Conservation (phyloP, 1,139 yeast genomes). For the Yarrowia galli region DNA sequence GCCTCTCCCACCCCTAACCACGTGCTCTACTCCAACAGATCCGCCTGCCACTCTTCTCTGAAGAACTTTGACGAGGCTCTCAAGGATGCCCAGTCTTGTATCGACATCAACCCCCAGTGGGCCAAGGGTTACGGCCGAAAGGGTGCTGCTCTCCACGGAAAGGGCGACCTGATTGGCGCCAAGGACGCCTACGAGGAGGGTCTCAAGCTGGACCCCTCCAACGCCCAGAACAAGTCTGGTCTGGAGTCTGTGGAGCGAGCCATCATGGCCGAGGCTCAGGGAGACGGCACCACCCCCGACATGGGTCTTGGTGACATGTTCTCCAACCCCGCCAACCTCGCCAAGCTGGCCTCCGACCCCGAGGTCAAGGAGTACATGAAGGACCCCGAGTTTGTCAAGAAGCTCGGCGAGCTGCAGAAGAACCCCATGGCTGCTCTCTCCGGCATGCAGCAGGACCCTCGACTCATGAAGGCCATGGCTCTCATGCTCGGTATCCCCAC, state of each 20-base stretch:
- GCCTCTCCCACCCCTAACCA: conserved; percentile 85
- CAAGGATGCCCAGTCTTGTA: conserved; percentile 83
- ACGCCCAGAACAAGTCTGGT: conserved; percentile 89
- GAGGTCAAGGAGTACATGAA: conserved; percentile 86
- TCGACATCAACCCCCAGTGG: conserved; percentile 81
- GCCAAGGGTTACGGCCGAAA: conserved; percentile 94
- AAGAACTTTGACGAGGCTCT: conserved; percentile 77
- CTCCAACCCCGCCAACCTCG: conserved; percentile 78
- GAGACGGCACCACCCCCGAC: conserved; percentile 64
- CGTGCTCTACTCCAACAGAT: conserved; percentile 89
- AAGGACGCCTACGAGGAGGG: conserved; percentile 78
- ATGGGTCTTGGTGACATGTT: conserved; percentile 80
- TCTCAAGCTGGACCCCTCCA: conserved; percentile 77
- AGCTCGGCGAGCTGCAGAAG: conserved; percentile 67
- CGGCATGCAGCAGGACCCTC: conserved; percentile 76
- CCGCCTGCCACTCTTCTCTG: conserved; percentile 88
- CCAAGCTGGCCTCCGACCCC: conserved; percentile 80
- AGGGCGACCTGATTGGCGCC: conserved; percentile 67
- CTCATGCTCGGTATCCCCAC: conserved; percentile 78
- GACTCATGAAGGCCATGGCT: conserved; percentile 88
- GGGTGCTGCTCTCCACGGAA: conserved; percentile 91
- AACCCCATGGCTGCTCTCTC: conserved; percentile 74
- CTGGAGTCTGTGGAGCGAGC: conserved; percentile 71
- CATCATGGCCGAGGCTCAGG: conserved; percentile 52
- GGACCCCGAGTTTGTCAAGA: conserved; percentile 82